Base-by-base conservation (phyloP, 768 basidiomycete genomes). In the Calvatia gigantea region DNA sequence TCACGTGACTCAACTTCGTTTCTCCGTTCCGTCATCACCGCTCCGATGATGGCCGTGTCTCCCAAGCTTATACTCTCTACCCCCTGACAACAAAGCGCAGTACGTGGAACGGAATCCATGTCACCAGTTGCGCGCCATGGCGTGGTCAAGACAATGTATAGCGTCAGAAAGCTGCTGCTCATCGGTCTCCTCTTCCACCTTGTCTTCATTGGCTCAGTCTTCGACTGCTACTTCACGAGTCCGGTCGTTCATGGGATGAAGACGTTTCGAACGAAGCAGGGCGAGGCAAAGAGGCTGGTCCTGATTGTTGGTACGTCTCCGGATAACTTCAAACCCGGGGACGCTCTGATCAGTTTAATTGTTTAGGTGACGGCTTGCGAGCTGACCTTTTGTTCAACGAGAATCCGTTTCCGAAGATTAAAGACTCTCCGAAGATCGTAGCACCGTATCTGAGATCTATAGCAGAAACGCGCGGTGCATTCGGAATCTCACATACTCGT, bases 201-300 rank as follows among this genome's bases (percentile, higher is more conserved):
- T 49, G 74, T 85, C 4, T 90, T 83, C 68, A 86, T 87, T 51
- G 79, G 76, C 32, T 84, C 86, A 2, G 83, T 78, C 14, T 94
- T 94, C 70, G 89, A 93, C 70, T 92, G 91, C 69, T 94, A 94
- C 67, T 94, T 94, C 67, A 88, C 83, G 23, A 89, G 85, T 61
- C 87, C 90, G 0, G 88, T 91, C 6, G 88, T 90, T 21, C 78
- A 85, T 73, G 89, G 88, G 47, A 91, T 91, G 87, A 66, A 73
- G 60, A 80, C 75, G 43, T 78, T 81, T 62, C 76, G 75, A 2
- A 64, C 76, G 2, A 68, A 67, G 37, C 43, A 54, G 3, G 75
- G 80, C 31, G 77, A 81, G 55, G 81, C 91, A 8, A 86, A 88
- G 61, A 78, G 91, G 3, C 74, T 94, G 28, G 89, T 91, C 2